Evolutionary conservation across 2,329 filamentous ascomycete genomes (phyloP).

Genomic region (Pseudogymnoascus sp.): DNA sequence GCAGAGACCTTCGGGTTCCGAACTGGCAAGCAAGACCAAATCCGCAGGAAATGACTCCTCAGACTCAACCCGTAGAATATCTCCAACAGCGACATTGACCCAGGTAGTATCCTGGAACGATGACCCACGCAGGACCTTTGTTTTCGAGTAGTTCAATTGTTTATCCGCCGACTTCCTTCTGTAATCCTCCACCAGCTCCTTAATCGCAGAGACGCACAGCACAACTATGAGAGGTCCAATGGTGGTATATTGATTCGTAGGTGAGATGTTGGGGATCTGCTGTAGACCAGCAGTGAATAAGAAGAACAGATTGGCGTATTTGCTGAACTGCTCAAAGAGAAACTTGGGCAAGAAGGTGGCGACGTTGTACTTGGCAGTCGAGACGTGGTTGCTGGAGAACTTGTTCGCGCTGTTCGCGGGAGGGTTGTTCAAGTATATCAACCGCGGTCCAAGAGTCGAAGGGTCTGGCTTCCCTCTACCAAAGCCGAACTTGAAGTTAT

Average conservation of each 20-base stretch:
- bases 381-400: conserved; percentile 94
- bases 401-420: conserved; percentile 84
- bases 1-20: conserved; percentile 92
- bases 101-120: conserved; percentile 81
- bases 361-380: conserved; percentile 94
- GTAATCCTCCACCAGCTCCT: conserved; percentile 90
- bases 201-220: conserved; percentile 86
- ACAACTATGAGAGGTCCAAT: conserved; percentile 91
- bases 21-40: conserved; percentile 83
- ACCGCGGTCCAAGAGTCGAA: conserved; percentile 79
- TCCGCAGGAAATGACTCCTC: conserved; percentile 95
- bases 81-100: conserved; percentile 88
- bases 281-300: conserved; percentile 91
- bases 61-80: conserved; percentile 86
- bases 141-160: conserved; percentile 78
- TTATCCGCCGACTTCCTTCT: conserved; percentile 81
- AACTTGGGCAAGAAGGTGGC: conserved; percentile 94
- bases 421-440: conserved; percentile 94
- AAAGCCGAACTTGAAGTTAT: conserved; percentile 89
- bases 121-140: conserved; percentile 74
- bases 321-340: conserved; percentile 95
- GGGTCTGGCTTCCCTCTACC: conserved; percentile 78
- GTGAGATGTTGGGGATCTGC: conserved; percentile 90
- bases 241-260: conserved; percentile 92
- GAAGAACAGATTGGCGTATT: conserved; percentile 99